Base-by-base conservation (phyloP, 768 basidiomycete genomes). In the Tephrocybe sp. region DNA sequence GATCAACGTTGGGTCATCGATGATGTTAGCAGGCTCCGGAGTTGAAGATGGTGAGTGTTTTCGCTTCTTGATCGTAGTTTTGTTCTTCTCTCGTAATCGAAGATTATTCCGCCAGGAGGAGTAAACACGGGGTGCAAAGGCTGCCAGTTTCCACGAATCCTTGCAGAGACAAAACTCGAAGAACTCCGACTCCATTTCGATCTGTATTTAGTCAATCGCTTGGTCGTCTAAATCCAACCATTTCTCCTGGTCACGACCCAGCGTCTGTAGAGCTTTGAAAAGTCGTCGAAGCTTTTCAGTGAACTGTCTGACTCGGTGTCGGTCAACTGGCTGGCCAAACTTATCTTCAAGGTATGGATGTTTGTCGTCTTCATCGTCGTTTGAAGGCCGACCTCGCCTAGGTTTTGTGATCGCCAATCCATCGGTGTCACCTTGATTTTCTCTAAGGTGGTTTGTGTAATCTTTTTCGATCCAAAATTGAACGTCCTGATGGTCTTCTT, bases 141-240 rank as follows among this genome's bases (percentile, higher is more conserved):
- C 11, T 21, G 52, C 43, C 15, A 56, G 51, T 32, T 60, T 60
- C 58, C 58, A 60, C n/a, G 8, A 16, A 4, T 35, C 43, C 11
- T 51, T 53, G 30, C 58, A 60, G 8, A 57, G 31, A 6, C 31
- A 26, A 39, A 60, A 57, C 36, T 60, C 56, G 7, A 18, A n/a
- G 36, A 57, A 60, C 21, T 57, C 49, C 22, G 13, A 30, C 5
- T 21, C 6, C 55, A 57, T 57, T 31, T 56, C 30, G 11, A 15
- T 21, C 32, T 46, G 34, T n/a, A 54, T 40, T 21, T 47, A 57
- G 4, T 54, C 44, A 32, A 42, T 32, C 2, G 41, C 55, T 24
- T 40, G 18, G n/a, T 30, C 24, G 2, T 27, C 36, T 16, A 52
- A 39, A 9, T 45, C 35, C n/a, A 26, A 18, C 55, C 52, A 59